phyloP scores from a whole-genome alignment of 2,329 filamentous ascomycete genomes.

The Ascomycota sp. region DNA sequence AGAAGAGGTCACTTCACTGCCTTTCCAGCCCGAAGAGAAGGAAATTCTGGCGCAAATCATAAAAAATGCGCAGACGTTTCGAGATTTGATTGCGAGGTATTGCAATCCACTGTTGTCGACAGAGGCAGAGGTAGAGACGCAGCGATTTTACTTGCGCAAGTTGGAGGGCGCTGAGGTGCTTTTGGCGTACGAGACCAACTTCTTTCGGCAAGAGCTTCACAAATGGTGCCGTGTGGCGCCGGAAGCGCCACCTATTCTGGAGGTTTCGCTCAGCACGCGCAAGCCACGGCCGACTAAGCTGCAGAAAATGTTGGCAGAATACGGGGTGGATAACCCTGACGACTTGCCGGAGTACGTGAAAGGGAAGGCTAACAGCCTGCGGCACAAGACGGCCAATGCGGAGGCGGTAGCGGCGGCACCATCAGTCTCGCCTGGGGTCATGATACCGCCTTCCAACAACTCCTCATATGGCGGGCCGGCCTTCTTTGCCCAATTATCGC shows the following conservation, averaged over 20 bases:
- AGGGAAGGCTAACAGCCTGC: slow-evolving; percentile 53
- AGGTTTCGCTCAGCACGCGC: slow-evolving; percentile 74
- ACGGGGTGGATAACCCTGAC: slow-evolving; percentile 77
- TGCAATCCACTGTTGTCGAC: slow-evolving; percentile 68
- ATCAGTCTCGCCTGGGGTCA: slow-evolving; percentile 2
- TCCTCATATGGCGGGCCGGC: slow-evolving; percentile 7
- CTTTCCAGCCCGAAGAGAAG: slow-evolving; percentile 93
- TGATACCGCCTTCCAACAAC: slow-evolving; percentile 6
- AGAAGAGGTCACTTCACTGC: slow-evolving; percentile 58
- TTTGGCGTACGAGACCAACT: slow-evolving; percentile 85
- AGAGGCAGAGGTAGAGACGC: slow-evolving; percentile 67
- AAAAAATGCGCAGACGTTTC: slow-evolving; percentile 64
- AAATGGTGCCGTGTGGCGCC: slow-evolving; percentile 86
- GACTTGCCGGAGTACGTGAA: slow-evolving; percentile 70
- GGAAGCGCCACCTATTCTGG: slow-evolving; percentile 63
- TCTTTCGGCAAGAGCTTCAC: slow-evolving; percentile 86
- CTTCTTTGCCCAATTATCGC: slow-evolving; percentile 7
- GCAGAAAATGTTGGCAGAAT: slow-evolving; percentile 78
- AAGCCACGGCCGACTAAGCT: slow-evolving; percentile 94
- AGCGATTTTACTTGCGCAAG: slow-evolving; percentile 90
- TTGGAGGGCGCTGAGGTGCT: slow-evolving; percentile 93
- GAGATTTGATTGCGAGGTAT: slow-evolving; percentile 59
- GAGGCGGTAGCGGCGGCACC: slow-evolving; percentile 24
- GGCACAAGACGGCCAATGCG: slow-evolving; percentile 47
- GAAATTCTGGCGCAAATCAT: slow-evolving; percentile 72